These are phyloP conservation scores for Diphasiastrum complanatum DNA, from an alignment of 83 land plant genomes.

Conservation along the genomic window DNA sequence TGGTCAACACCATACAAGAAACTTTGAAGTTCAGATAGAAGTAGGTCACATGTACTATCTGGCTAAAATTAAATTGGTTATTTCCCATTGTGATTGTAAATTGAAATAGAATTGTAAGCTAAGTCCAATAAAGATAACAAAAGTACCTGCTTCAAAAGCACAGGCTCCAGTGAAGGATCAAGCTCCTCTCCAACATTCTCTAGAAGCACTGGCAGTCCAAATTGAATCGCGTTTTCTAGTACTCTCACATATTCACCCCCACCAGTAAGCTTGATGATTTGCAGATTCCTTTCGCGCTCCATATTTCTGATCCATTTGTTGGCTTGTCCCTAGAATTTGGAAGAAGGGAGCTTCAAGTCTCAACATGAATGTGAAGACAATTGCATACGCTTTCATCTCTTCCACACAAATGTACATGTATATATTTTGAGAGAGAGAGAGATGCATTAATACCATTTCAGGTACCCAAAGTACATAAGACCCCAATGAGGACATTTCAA, in stretches of 20 bases:
- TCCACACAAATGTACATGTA: neutral
- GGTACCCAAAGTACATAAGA: too few relatives aligned
- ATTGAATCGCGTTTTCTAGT: slow-evolving; percentile 40
- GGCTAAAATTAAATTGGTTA: too few relatives aligned
- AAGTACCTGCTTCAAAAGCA: slow-evolving; percentile 37
- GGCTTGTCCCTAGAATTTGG: slow-evolving; percentile 33
- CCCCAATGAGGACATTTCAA: too few relatives aligned
- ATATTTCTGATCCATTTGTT: slow-evolving; percentile 46
- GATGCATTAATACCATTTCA: too few relatives aligned
- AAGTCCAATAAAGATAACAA: neutral
- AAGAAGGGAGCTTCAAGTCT: neutral
- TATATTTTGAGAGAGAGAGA: neutral
- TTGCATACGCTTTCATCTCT: too few relatives aligned
- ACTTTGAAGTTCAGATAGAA: too few relatives aligned
- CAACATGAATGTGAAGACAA: too few relatives aligned
- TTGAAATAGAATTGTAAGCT: too few relatives aligned
- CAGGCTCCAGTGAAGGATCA: slow-evolving; percentile 38
- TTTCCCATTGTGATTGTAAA: too few relatives aligned
- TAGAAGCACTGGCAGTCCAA: slow-evolving; percentile 41
- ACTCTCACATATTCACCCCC: slow-evolving; percentile 33
- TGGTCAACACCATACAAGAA: too few relatives aligned
- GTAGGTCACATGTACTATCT: too few relatives aligned
- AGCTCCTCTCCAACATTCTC: slow-evolving; percentile 42
- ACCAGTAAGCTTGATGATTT: slow-evolving; percentile 39
- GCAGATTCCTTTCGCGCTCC: slow-evolving; percentile 38